phyloP scores from a whole-genome alignment of 371 early-diverging fungal genomes.

The Sporodiniella umbellata region DNA sequence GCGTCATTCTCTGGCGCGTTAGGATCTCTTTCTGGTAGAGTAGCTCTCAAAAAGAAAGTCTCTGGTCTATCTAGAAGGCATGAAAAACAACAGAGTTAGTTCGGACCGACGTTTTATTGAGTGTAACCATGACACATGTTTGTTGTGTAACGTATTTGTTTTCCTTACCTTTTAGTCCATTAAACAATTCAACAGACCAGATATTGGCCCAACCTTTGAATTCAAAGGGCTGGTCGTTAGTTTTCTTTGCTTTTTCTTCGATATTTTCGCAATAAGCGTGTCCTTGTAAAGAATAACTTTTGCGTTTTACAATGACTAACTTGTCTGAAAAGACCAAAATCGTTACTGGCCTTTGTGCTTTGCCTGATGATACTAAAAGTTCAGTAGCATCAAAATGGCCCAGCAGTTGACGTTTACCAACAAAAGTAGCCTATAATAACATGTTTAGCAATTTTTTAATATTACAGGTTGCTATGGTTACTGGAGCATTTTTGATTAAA shows the following conservation, averaged over 20 bases:
- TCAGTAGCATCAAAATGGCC: conserved; percentile 42
- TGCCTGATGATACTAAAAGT: conserved; percentile 26
- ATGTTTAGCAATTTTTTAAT: neutral
- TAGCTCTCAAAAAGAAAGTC: conserved; percentile 33
- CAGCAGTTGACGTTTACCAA: conserved; percentile 35
- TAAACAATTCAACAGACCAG: conserved; percentile 36
- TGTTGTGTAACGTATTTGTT: neutral
- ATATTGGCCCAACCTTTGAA: conserved; percentile 52
- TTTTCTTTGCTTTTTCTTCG: conserved; percentile 15
- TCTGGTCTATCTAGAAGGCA: conserved; percentile 30
- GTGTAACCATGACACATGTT: no score
- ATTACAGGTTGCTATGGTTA: no score
- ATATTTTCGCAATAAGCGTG: conserved; percentile 12
- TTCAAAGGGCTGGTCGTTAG: conserved; percentile 15
- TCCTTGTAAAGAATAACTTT: conserved; percentile 24
- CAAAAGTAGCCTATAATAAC: conserved; percentile 13
- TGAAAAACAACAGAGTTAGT: neutral
- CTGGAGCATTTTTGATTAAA: conserved; percentile 39
- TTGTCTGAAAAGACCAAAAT: conserved; percentile 42
- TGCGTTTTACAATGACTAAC: conserved; percentile 38
- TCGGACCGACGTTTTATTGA: conserved; percentile 12
- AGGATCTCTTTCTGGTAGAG: conserved; percentile 14
- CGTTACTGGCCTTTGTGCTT: conserved; percentile 33
- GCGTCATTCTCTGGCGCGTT: conserved; percentile 20
- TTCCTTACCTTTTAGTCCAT: conserved; percentile 36